These are phyloP conservation scores for Bruguiera hainesii DNA, from an alignment of 441 rosid genomes.

Conservation along the genomic window DNA sequence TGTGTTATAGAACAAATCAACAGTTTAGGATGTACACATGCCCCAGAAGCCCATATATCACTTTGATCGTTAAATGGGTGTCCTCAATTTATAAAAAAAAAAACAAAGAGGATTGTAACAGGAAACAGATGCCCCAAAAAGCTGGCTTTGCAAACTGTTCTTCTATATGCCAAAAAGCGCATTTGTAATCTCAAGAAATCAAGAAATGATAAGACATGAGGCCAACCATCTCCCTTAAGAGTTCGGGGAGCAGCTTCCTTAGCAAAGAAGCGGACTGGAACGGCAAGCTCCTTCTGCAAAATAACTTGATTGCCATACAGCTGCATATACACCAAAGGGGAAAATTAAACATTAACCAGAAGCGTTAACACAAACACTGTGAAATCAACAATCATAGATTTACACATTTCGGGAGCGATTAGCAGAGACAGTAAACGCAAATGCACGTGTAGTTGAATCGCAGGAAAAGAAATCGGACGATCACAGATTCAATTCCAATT, in stretches of 20 bases:
- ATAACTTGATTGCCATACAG: conserved; percentile 44
- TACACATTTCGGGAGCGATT: background rate
- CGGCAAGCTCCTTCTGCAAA: conserved; percentile 47
- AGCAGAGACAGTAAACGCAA: background rate
- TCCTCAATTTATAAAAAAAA: no score
- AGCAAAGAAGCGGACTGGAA: conserved; percentile 66
- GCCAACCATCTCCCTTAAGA: conserved; percentile 91
- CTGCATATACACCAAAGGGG: conserved; percentile 32
- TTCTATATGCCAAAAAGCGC: background rate
- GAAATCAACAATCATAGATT: background rate
- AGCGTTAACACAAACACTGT: background rate
- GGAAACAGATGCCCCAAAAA: background rate
- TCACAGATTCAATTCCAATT: background rate
- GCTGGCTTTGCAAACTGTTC: no score
- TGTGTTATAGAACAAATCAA: no score
- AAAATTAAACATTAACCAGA: background rate
- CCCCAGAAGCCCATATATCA: no score
- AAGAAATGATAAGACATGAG: background rate
- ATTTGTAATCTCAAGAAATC: background rate
- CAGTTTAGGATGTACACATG: no score
- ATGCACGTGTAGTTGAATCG: background rate
- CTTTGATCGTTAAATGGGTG: background rate
- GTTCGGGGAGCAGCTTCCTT: conserved; percentile 64
- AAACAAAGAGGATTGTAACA: background rate
- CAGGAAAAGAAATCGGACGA: background rate